These are phyloP conservation scores for Carex parvula DNA, from an alignment of 176 grass and related monocot species.

Conservation along the genomic window DNA sequence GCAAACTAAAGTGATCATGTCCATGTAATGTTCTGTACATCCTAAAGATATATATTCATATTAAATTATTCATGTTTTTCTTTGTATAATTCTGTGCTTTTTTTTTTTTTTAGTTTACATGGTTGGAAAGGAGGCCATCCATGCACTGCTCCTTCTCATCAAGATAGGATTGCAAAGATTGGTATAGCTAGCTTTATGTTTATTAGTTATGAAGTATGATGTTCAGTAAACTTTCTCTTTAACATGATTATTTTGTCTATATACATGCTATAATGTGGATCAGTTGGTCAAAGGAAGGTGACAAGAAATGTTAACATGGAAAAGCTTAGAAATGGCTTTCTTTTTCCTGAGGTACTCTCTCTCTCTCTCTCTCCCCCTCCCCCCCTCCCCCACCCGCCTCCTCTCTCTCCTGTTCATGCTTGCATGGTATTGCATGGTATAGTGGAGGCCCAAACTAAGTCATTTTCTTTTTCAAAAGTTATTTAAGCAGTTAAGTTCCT, in stretches of 20 bases:
- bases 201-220: neutral
- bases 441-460: neutral
- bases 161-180: constrained; percentile 23
- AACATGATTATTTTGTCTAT: constrained; percentile 17
- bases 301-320: constrained; percentile 83
- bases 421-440: neutral
- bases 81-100: constrained; percentile 27
- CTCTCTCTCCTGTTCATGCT: neutral
- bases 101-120: constrained; percentile 30
- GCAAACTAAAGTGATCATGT: constrained; percentile 50
- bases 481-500: neutral
- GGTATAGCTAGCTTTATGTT: constrained; percentile 12
- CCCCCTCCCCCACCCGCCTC: neutral
- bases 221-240: neutral
- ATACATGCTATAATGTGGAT: constrained; percentile 19
- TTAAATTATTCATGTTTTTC: neutral
- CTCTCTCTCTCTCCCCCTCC: no score
- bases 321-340: constrained; percentile 76
- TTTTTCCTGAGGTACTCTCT: constrained; percentile 75
- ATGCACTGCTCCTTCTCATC: constrained; percentile 30
- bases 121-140: constrained; percentile 46
- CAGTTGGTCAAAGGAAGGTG: constrained; percentile 52
- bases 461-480: neutral
- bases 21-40: constrained; percentile 30
- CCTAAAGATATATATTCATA: constrained; percentile 21